These are phyloP conservation scores for Stentor roeselii DNA, from an alignment of 73 alveolate genomes.

Conservation along the genomic window DNA sequence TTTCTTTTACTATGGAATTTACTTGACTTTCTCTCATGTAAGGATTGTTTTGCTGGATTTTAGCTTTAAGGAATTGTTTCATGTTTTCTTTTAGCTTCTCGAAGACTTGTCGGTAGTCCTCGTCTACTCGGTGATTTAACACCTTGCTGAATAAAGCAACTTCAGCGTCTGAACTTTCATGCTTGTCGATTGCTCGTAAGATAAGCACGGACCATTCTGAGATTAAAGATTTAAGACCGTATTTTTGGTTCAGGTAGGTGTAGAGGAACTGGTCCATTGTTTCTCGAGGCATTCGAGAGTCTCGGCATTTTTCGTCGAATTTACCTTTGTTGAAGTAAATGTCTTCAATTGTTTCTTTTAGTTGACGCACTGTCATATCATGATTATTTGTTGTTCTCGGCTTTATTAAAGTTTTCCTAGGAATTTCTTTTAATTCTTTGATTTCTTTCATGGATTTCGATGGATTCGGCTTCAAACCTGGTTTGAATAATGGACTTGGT, in stretches of 20 bases:
- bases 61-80: constrained; percentile 52
- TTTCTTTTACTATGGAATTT: constrained; percentile 57
- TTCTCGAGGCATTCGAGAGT: constrained; percentile 67
- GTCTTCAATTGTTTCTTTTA: constrained; percentile 72
- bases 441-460: background rate
- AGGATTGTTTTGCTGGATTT: constrained; percentile 71
- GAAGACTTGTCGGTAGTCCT: constrained; percentile 66
- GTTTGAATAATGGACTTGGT: background rate
- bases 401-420: background rate
- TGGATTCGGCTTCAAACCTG: no score
- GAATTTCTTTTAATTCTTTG: background rate
- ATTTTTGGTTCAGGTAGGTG: constrained; percentile 73
- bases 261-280: constrained; percentile 86
- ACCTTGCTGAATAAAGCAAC: constrained; percentile 74
- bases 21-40: constrained; percentile 82
- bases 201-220: constrained; percentile 83
- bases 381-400: background rate
- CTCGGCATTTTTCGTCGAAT: constrained; percentile 72
- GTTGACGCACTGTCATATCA: constrained; percentile 36
- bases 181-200: constrained; percentile 67
- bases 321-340: constrained; percentile 61
- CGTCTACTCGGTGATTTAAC: constrained; percentile 81
- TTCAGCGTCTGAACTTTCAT: constrained; percentile 67
- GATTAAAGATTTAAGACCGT: constrained; percentile 82
- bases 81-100: constrained; percentile 58